Percentiles rank a stretch among this genome's conserved stretches.
Evolutionary conservation across 805 yeast genomes (phyloP).

Genomic region (Spathaspora boniae): DNA sequence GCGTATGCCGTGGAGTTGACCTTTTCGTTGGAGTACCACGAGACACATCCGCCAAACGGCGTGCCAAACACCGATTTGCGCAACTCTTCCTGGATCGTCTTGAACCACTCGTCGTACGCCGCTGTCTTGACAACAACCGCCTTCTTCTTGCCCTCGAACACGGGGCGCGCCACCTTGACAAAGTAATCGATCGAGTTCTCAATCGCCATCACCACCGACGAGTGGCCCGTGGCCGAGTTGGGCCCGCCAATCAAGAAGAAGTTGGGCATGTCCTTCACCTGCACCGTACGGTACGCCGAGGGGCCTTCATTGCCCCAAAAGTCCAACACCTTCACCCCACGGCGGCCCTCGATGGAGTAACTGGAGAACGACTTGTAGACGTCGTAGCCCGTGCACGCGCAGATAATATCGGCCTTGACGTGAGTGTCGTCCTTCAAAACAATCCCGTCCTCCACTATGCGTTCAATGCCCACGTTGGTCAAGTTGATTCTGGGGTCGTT

Average conservation of each 20-base stretch:
- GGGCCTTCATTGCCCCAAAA: constrained; percentile 30
- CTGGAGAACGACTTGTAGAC: constrained; percentile 16
- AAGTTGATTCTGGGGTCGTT: constrained; percentile 28
- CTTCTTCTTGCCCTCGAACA: constrained; percentile 25
- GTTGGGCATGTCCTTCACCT: constrained; percentile 34
- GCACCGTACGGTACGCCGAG: constrained; percentile 32
- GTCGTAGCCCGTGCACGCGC: constrained; percentile 42
- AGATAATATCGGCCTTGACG: constrained; percentile 34
- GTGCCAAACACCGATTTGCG: constrained; percentile 33
- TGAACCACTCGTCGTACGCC: constrained; percentile 34
- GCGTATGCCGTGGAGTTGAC: constrained; percentile 35
- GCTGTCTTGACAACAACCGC: constrained; percentile 28
- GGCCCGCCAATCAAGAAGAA: constrained; percentile 37
- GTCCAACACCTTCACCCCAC: constrained; percentile 19
- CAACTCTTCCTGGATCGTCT: constrained; percentile 23
- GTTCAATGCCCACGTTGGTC: constrained; percentile 18
- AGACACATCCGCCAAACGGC: constrained; percentile 36
- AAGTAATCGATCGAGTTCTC: constrained; percentile 30
- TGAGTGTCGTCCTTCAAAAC: constrained; percentile 25
- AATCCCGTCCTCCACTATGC: constrained; percentile 26
- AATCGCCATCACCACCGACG: constrained; percentile 37
- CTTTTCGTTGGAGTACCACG: constrained; percentile 34
- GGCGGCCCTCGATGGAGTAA: constrained; percentile 22
- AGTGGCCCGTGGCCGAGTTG: constrained; percentile 41
- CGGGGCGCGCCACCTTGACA: constrained; percentile 19